Base-by-base conservation (phyloP, 345 rosid species). In the Luvunga scandens region DNA sequence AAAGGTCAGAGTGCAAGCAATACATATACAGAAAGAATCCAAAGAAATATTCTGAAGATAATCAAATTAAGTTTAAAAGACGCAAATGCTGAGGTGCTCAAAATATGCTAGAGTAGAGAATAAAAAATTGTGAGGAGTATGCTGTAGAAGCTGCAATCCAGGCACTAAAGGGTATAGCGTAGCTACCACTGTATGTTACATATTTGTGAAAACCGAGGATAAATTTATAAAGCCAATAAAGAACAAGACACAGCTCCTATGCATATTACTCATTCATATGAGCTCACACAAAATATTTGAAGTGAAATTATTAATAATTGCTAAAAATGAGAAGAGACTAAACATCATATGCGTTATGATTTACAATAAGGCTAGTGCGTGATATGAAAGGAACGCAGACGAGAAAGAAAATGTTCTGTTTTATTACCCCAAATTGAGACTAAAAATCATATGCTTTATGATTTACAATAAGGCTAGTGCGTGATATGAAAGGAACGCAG, bases 1-100 rank as follows among this genome's bases (percentile, higher is more conserved):
- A 66, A 62, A 25, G 64, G 68, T 34, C 59, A 67, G 50, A 42
- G 48, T 38, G 13, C 66, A 78, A 70, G 28, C 30, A 71, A 28
- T 36, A 21, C 22, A 27, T 21, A 66, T 12, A 48, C 39, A 25
- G n/a, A 61, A 48, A 61, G 65, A 75, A 75, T 9, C 31, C 60
- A 55, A 24, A 55, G 53, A 36, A 42, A 21, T 45, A 73, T 19
- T 25, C 42, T 74, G 60, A 74, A 45, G 8, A 18, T 7, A 19
- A 27, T 12, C 50, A 61, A 13, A 36, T 56, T 19, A 74, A 69
- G 66, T 66, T 63, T 70, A 57, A 22, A 34, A 6, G 21, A 38
- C 7, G 3, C 10, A 21, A 28, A 18, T 19, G 39, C 12, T 6
- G 21, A 1, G 18, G 25, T 3, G n/a, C 31, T 28, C 60, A 50